Evolutionary conservation across 768 basidiomycete genomes (phyloP), one percentile per base, ranked within the genome.

Genomic region (Nidularia pulvinata): DNA sequence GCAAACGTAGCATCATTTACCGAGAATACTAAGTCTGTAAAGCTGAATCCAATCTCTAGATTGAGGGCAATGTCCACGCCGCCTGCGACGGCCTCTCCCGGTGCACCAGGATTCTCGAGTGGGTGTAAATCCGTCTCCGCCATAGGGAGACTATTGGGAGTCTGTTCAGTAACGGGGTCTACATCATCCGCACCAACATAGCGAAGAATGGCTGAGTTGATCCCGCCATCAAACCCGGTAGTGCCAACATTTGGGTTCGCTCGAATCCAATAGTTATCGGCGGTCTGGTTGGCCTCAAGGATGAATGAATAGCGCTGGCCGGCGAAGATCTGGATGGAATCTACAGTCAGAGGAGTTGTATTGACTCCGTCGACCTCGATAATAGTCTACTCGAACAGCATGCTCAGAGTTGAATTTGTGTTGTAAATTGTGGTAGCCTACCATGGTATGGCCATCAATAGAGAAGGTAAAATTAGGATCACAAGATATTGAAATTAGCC

Each of bases 301-400:
- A 69, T 61, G 33, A 69, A 63, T 0, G 73, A 74, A 54, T 75
- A 76, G 2, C 73, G 66, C 50, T 75, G 73, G 9, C 69, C 82
- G 9, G 69, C 67, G 50, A 70, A 78, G 48, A 82, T 73, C 6
- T 72, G 61, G 48, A 82, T 71, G 10, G 66, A 59, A 50, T 80
- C 74, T 2, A 77, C 73, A 0, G 49, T 52, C 9, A 73, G 52
- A 0, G 82, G 78, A 30, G 69, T 46, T 7, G 69, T 64, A 49
- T 71, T 72, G 46, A 68, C 55, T 7, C 74, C 76, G 42, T 82
- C 80, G 1, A 69, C 76, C 61, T 81, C 80, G 45, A 81, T 80
- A 55, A 82, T 59, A 0, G 72, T 79, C 45, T 46, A 66, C 19
- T 81, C 63, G 25, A 80, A 78, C 39, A 62, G 64, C 57, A 81